Evolutionary conservation across 176 grass and related monocot genomes (phyloP), one percentile per base, ranked within the genome.

Genomic region (Hordeum marinum): DNA sequence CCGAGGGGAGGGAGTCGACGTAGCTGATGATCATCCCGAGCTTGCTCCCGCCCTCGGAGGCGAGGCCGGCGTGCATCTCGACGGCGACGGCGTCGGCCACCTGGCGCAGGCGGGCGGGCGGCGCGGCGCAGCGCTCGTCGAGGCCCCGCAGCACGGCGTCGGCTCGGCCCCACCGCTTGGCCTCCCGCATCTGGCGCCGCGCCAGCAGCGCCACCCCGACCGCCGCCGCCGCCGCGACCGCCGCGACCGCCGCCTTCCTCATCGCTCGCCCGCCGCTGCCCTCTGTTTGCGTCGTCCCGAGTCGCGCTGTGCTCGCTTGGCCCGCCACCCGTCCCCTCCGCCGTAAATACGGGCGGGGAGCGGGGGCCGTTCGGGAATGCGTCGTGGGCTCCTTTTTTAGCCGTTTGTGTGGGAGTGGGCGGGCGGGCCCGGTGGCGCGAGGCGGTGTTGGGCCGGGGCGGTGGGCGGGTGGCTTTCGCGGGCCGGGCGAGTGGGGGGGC

Each of bases 1-100:
- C 94, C 21, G 85, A 87, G 17, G 94, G 92, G 11, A 94, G 92
- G 68, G 89, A 90, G 73, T 90, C 90, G 20, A 97, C 94, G 68
- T 97, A 94, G 92, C 88, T 94, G 80, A 97, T 80, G 60, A 97
- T 81, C 94, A 94, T 94, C 88, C 92, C 88, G 85, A 94, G 90
- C 21, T 88, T 87, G 72, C 88, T 87, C 17, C 76, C 90, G 23
- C 80, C 83, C 54, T 94, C 92, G 46, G 83, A 81, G 3, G 85
- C 85, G 23, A 97, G 80, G 7, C 92, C 92, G 21, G 91, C 85
- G 64, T 88, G 88, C 92, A 97, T 97, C 83, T 92, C 94, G 69
- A 82, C 86, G 12, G 71, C 89, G 88, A 97, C 90, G 32, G 90
- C 94, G 50, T 97, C 92, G 8, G 94, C 94, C 72, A 97, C 81